Conservation (phyloP, 805 yeast genomes). For the Isabelozyma pseudorhagii region DNA sequence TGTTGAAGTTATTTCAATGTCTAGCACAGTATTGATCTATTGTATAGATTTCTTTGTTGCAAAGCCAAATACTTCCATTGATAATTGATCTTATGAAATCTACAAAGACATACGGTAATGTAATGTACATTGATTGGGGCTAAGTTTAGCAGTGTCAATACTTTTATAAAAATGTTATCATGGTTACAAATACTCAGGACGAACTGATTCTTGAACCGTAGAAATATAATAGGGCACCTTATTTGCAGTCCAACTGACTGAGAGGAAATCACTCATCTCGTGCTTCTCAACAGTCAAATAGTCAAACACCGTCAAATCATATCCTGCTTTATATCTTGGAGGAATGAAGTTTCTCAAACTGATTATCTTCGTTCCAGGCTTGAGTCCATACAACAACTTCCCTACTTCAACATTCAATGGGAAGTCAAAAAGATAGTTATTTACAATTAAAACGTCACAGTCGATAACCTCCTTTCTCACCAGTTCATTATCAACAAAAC, state of each 20-base stretch:
- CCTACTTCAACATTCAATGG: constrained; percentile 67
- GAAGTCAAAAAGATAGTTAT: constrained; percentile 83
- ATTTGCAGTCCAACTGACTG: constrained; percentile 90
- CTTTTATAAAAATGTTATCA: neutral
- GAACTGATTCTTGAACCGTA: constrained; percentile 49
- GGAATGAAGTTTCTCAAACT: constrained; percentile 79
- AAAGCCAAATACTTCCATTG: no score
- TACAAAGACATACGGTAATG: no score
- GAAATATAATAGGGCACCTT: constrained; percentile 78
- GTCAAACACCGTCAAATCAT: constrained; percentile 56
- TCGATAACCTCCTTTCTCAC: constrained; percentile 53
- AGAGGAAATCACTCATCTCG: constrained; percentile 59
- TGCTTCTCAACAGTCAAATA: constrained; percentile 58
- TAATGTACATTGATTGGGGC: neutral
- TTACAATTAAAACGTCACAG: constrained; percentile 73
- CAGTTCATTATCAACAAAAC: constrained; percentile 65
- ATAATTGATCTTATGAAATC: no score
- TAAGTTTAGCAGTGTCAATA: neutral
- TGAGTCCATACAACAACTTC: constrained; percentile 57
- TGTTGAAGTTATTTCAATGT: no score
- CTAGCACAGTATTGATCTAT: no score
- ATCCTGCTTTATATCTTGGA: constrained; percentile 64
- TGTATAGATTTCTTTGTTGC: no score
- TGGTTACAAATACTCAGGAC: constrained; percentile 26
- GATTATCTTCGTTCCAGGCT: constrained; percentile 74